A percentile compares a stretch with the other conserved stretches of the same genome.
These are phyloP conservation scores for Scleromitrula shiraiana DNA, from an alignment of 2,329 filamentous ascomycete genomes.

Conservation along the genomic window DNA sequence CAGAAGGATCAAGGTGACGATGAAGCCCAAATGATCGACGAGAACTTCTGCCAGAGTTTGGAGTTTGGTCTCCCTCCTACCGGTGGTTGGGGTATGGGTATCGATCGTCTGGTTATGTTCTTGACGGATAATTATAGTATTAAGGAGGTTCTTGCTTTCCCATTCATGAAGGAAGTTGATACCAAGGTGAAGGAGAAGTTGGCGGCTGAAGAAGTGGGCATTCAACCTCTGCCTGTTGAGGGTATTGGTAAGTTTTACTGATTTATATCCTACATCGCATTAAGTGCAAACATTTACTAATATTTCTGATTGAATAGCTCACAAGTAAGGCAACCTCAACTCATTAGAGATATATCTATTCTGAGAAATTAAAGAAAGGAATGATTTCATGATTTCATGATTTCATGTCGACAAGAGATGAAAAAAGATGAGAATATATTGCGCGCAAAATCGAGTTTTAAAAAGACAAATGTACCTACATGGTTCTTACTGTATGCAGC, in stretches of 20 bases:
- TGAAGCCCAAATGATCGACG: slow-evolving; percentile 91
- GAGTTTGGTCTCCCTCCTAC: slow-evolving; percentile 91
- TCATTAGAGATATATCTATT: too few relatives aligned
- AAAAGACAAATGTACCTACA: too few relatives aligned
- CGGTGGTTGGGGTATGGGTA: slow-evolving; percentile 93
- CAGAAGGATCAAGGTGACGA: slow-evolving; percentile 97
- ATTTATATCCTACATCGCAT: too few relatives aligned
- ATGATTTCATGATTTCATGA: background rate
- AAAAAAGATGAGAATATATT: background rate
- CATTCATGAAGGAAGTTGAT: slow-evolving; percentile 96
- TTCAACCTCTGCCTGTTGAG: slow-evolving; percentile 52
- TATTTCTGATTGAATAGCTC: background rate
- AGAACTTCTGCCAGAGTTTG: slow-evolving; percentile 85
- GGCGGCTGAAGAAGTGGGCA: slow-evolving; percentile 55
- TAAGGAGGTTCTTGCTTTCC: slow-evolving; percentile 93
- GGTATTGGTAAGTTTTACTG: slow-evolving; percentile 38
- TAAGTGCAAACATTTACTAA: too few relatives aligned
- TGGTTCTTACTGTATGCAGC: background rate
- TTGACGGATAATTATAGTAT: slow-evolving; percentile 93
- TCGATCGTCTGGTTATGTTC: slow-evolving; percentile 92
- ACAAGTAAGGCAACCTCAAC: too few relatives aligned
- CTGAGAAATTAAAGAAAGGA: background rate
- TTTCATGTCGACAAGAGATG: too few relatives aligned
- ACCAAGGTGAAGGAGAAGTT: slow-evolving; percentile 40
- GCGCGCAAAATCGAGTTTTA: background rate